Base-by-base conservation (phyloP, 1,284 basidiomycete species). In the Ceratobasidium sp. region DNA sequence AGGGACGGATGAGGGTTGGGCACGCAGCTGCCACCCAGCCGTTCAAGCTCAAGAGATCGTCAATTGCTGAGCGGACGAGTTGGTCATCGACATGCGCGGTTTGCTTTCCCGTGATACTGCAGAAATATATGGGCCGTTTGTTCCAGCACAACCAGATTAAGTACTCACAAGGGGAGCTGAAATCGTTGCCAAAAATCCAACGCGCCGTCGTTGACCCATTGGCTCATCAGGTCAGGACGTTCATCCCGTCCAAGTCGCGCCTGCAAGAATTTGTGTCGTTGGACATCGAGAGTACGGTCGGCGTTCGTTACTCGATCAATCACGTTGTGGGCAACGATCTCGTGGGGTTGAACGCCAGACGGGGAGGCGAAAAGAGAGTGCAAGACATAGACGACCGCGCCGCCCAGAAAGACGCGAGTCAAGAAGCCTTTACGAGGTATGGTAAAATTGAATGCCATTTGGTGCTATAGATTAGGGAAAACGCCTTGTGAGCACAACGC, bases 21-120 rank as follows among this genome's bases (percentile, higher is more conserved):
- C 95, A 98, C 44, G 94, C 89, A 9, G 94, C 94, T n/a, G 95
- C 94, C n/a, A 96, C 96, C 96, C 96, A 98, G n/a, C 96, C 96
- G 79, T 98, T 97, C 73, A 98, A 87, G 23, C 92, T 91, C 26
- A 98, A 85, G 1, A 98, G 85, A 76, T 95, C 93, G 80, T 98
- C 96, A 64, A 98, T 93, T 6, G 95, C 90, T 57, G 86, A 88
- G 67, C 94, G 85, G 58, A 98, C 92, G 73, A 91, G 90, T 80
- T 98, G 95, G 21, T 92, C 89, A 80, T 98, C 96, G 81, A 91
- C 89, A 75, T 94, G 91, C 0, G 91, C 86, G 0, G 95, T 96
- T 73, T 95, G 94, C 77, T 87, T 87, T 76, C 88, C 89, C 1
- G 86, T 85, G 74, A 96, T 95, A 79, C 92, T 94, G 69, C 9